Conservation (phyloP, 2,329 filamentous ascomycete species). For the Aspergillus sp. region DNA sequence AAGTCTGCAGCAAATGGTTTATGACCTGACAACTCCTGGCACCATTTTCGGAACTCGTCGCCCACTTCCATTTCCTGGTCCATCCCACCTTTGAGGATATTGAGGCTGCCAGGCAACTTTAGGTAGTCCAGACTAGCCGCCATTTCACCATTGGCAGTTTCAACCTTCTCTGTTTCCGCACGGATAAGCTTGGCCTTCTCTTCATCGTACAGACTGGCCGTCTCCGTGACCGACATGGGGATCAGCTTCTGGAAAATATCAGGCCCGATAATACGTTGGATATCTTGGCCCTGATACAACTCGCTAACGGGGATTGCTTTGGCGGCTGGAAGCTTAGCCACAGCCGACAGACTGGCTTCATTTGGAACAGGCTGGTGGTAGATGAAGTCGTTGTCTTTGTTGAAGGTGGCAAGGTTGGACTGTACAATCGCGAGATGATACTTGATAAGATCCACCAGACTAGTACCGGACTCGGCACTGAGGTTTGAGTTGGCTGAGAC, state of each 20-base stretch:
- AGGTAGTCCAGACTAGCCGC: slow-evolving; percentile 89
- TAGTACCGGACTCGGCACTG: slow-evolving; percentile 64
- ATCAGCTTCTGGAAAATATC: slow-evolving; percentile 97
- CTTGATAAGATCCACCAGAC: slow-evolving; percentile 73
- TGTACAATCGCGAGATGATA: slow-evolving; percentile 73
- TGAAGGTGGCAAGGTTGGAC: slow-evolving; percentile 65
- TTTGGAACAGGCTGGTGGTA: slow-evolving; percentile 89
- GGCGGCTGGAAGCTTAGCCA: slow-evolving; percentile 85
- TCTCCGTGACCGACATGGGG: slow-evolving; percentile 90
- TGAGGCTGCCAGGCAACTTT: slow-evolving; percentile 77
- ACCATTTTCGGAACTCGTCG: slow-evolving; percentile 89
- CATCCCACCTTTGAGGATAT: slow-evolving; percentile 85
- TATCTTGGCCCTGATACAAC: slow-evolving; percentile 92
- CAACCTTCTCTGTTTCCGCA: slow-evolving; percentile 87
- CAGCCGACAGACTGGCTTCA: slow-evolving; percentile 70
- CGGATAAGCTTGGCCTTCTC: slow-evolving; percentile 94
- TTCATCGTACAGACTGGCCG: slow-evolving; percentile 93
- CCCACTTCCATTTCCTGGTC: slow-evolving; percentile 84
- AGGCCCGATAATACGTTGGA: slow-evolving; percentile 90
- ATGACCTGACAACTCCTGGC: slow-evolving; percentile 80
- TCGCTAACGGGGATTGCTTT: slow-evolving; percentile 97
- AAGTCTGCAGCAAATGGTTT: slow-evolving; percentile 72
- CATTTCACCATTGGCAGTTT: slow-evolving; percentile 91
- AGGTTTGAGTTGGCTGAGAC: slow-evolving; percentile 77
- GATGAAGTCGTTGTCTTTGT: slow-evolving; percentile 96